Evolutionary conservation across 2,329 filamentous ascomycete species (phyloP), one percentile per base, ranked within the genome.

Genomic region (Monosporascus sp.): DNA sequence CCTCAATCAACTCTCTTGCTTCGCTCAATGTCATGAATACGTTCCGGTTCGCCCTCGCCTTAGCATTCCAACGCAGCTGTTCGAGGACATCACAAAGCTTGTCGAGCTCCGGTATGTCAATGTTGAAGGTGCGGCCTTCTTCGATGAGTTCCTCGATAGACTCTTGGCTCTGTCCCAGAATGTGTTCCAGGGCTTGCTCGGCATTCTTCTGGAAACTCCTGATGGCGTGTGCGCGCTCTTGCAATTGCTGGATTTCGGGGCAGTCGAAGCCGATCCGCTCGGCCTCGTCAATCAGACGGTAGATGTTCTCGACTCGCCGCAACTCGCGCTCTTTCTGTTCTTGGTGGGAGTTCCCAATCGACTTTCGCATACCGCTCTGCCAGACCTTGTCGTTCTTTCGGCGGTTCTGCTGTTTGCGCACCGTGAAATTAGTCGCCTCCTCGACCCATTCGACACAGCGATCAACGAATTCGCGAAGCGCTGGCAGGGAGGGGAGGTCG

Each of bases 381-480:
- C 88, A 94, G 45, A 82, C 83, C 66, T 90, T 94, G 65, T 97
- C 93, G 70, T 88, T 96, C 73, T 97, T 97, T 56, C 93, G 90
- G 58, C 94, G 88, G 66, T 95, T 96, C 72, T 97, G 93, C 74
- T 97, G 93, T 75, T 99, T 99, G 62, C 94, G 89, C 54, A 94
- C 92, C 65, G 92, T 96, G 75, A 95, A 99, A 67, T 89, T 92
- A 65, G 90, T 94, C 59, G 94, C 94, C 73, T 97, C 93, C 65
- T 97, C 94, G 58, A 97, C 90, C 89, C 95, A 97, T 68, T 96
- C 91, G 70, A 96, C 95, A 76, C 94, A 97, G 65, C 90, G 87
- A 63, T 96, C 91, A 69, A 99, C 94, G 74, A 96, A 99, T 60
- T 87, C 83, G 72, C 85, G 88, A 62, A 99, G 80, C 62, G 89